Evolutionary conservation across 805 yeast genomes (phyloP).

Genomic region (Gaillardinia entomophila): DNA sequence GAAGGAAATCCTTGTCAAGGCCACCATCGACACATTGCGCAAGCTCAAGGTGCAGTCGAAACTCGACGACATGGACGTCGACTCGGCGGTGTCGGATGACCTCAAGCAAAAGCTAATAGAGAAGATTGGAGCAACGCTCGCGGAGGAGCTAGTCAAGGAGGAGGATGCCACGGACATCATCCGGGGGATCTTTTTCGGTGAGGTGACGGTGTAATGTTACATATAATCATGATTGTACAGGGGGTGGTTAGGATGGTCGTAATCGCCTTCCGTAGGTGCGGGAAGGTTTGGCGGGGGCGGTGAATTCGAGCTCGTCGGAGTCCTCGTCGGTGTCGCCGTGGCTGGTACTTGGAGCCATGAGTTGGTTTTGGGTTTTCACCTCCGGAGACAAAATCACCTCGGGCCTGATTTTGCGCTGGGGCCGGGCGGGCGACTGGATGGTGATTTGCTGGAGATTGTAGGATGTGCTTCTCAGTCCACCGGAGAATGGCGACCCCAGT

Average conservation of each 20-base stretch:
- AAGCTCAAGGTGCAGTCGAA: conserved; percentile 32
- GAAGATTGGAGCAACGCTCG: conserved; percentile 58
- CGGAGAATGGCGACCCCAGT: conserved; percentile 10
- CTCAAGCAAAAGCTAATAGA: conserved; percentile 39
- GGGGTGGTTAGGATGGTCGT: not conserved
- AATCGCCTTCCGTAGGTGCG: not conserved
- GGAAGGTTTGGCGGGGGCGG: not conserved
- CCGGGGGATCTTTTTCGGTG: conserved; percentile 73
- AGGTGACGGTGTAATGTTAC: conserved; percentile 14
- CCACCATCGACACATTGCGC: conserved; percentile 50
- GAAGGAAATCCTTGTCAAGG: conserved; percentile 38
- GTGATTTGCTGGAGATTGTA: not conserved
- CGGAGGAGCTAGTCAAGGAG: conserved; percentile 43
- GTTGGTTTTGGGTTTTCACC: no score
- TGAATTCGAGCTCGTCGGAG: not conserved
- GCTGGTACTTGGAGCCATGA: not conserved
- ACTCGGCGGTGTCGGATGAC: conserved; percentile 27
- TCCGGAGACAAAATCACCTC: no score
- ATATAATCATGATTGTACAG: not conserved
- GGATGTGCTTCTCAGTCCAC: not conserved
- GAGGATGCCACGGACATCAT: conserved; percentile 45
- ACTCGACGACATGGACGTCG: conserved; percentile 28
- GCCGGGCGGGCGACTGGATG: no score
- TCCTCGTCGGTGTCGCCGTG: not conserved
- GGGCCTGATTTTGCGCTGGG: no score